Conservation (phyloP, 495 filamentous ascomycete genomes). For the Xylaria curta region DNA sequence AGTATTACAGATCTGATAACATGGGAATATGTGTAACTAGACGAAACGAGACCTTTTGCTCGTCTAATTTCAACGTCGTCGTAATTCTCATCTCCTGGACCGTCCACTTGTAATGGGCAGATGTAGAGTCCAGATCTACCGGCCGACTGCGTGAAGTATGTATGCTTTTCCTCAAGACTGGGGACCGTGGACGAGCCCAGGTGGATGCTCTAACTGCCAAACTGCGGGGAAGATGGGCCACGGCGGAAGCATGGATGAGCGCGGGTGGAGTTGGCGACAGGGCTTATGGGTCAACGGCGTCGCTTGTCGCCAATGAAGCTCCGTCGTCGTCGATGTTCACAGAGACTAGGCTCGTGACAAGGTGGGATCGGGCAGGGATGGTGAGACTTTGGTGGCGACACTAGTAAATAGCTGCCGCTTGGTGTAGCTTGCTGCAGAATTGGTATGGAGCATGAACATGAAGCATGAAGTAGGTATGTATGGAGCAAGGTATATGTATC, state of each 20-base stretch:
- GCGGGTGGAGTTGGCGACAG: constrained; percentile 16
- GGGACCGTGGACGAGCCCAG: constrained; percentile 1
- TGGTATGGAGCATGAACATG: not conserved
- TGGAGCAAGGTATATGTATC: not conserved
- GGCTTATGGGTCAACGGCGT: not conserved
- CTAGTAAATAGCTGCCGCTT: constrained; percentile 17
- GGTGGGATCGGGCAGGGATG: constrained; percentile 22
- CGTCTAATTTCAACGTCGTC: constrained; percentile 1
- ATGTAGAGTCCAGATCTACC: constrained; percentile 8
- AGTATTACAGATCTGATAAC: constrained; percentile 19
- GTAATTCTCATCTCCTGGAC: not conserved
- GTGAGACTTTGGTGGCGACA: constrained; percentile 20
- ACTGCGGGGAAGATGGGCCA: constrained; percentile 27
- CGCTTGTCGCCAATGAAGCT: constrained; percentile 18
- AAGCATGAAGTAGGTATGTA: not conserved
- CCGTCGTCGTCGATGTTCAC: constrained; percentile 2
- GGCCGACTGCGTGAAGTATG: not conserved
- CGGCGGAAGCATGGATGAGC: constrained; percentile 23
- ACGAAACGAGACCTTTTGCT: constrained; percentile 4
- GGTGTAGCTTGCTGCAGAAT: not conserved
- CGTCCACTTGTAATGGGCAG: not conserved
- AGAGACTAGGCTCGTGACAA: constrained; percentile 25
- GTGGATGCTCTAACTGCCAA: constrained; percentile 21
- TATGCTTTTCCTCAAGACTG: constrained; percentile 15
- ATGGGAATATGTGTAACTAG: constrained; percentile 18